Conservation (phyloP, 495 filamentous ascomycete species). For the Penicillium desertorum region DNA sequence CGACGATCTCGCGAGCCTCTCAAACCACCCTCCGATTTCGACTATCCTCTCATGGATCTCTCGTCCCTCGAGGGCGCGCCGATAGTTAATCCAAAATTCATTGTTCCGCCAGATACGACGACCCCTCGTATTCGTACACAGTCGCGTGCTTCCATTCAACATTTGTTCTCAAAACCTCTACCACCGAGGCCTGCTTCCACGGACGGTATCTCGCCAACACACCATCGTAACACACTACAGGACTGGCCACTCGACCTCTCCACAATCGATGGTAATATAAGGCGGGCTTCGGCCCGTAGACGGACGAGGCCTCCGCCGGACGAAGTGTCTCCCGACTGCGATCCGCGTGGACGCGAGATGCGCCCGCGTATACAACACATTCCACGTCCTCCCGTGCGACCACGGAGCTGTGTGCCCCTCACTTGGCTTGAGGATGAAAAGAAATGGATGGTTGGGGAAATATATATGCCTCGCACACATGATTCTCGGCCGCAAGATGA, state of each 20-base stretch:
- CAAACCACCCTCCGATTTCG: neutral
- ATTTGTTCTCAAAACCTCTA: constrained; percentile 19
- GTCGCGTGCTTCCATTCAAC: constrained; percentile 16
- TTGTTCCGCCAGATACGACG: constrained; percentile 1
- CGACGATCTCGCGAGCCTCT: neutral
- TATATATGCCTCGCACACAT: neutral
- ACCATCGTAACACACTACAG: neutral
- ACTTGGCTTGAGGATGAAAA: constrained; percentile 22
- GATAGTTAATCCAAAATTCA: constrained; percentile 23
- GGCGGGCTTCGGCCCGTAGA: constrained; percentile 7
- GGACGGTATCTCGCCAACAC: constrained; percentile 2
- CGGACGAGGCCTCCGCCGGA: constrained; percentile 1
- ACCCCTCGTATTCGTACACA: constrained; percentile 6
- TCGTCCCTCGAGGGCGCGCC: constrained; percentile 43
- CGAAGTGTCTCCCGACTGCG: constrained; percentile 2
- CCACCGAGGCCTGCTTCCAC: constrained; percentile 20
- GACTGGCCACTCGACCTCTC: neutral
- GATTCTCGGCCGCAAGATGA: neutral
- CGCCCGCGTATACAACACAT: neutral
- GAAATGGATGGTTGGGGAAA: constrained; percentile 14
- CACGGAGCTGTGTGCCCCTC: constrained; percentile 2
- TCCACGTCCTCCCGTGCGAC: neutral
- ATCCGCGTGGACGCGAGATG: neutral
- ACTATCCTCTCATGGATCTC: constrained; percentile 30
- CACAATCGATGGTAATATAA: constrained; percentile 1